Percentiles rank a stretch among this genome's conserved stretches.
Conservation (phyloP, 2,329 filamentous ascomycete species). For the Aspergillus hiratsukae region DNA sequence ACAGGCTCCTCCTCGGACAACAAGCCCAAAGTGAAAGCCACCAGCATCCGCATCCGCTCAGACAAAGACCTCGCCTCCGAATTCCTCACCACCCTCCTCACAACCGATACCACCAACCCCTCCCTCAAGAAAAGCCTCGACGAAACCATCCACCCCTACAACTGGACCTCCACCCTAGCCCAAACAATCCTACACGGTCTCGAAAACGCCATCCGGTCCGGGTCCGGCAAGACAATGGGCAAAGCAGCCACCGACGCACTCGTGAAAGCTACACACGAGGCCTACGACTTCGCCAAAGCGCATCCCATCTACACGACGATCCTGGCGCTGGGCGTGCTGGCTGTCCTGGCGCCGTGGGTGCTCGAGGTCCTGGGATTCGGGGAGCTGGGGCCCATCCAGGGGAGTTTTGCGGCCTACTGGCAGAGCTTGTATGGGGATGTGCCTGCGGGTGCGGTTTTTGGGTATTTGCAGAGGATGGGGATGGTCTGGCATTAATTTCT, state of each 20-base stretch:
- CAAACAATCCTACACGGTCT: conserved; percentile 12
- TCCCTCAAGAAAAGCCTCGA: conserved; percentile 5
- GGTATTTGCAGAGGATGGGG: conserved; percentile 41
- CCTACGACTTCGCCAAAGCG: conserved; percentile 16
- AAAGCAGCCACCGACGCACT: conserved; percentile 13
- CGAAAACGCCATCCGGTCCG: conserved; percentile 9
- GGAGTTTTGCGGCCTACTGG: conserved; percentile 40
- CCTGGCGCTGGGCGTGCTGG: conserved; percentile 23
- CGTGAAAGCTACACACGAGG: conserved; percentile 9
- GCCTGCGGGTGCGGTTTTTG: conserved; percentile 39
- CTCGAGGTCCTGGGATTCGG: conserved; percentile 24
- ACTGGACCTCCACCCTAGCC: conserved; percentile 13
- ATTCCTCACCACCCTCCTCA: conserved; percentile 8
- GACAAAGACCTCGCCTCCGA: conserved; percentile 1
- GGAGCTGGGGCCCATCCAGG: conserved; percentile 21
- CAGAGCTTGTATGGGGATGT: conserved; percentile 38
- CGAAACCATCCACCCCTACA: conserved; percentile 7
- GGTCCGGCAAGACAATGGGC: conserved; percentile 11
- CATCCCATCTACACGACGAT: conserved; percentile 22
- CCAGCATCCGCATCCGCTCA: not conserved
- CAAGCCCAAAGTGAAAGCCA: not conserved
- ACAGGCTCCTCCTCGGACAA: not conserved
- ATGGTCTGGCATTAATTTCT: conserved; percentile 25
- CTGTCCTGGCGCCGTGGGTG: conserved; percentile 20
- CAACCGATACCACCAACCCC: not conserved